Percentiles rank a stretch among this genome's conserved stretches.
Evolutionary conservation across 2,329 filamentous ascomycete species (phyloP).

Genomic region (Cryphonectria radicalis): DNA sequence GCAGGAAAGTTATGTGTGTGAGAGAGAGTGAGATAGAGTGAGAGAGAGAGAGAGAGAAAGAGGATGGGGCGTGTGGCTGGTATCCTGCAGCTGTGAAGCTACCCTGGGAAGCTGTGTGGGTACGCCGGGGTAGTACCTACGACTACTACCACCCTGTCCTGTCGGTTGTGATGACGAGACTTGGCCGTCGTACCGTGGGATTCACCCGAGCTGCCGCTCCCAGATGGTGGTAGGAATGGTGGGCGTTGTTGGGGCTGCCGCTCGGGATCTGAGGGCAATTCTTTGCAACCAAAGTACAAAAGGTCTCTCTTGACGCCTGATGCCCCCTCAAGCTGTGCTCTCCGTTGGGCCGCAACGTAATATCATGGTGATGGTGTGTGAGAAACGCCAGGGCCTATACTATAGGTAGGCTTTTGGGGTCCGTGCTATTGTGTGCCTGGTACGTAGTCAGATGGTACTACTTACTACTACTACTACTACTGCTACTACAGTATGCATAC

Average conservation of each 20-base stretch:
- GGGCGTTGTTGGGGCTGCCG: not conserved
- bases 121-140: slow-evolving; percentile 1
- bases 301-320: not conserved
- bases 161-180: not conserved
- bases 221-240: not conserved
- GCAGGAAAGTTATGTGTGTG: not conserved
- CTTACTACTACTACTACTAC: too few species aligned
- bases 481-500: not conserved
- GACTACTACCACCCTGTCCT: slow-evolving; percentile 1
- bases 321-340: not conserved
- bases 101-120: slow-evolving; percentile 1
- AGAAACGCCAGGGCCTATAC: not conserved
- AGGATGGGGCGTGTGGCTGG: slow-evolving; percentile 2
- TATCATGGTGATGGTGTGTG: not conserved
- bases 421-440: not conserved
- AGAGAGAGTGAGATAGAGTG: not conserved
- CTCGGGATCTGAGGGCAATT: not conserved
- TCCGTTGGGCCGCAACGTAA: not conserved
- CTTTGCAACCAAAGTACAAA: not conserved
- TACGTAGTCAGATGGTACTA: not conserved
- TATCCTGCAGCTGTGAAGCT: slow-evolving; percentile 12
- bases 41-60: not conserved
- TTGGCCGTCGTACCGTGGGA: not conserved
- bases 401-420: not conserved
- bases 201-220: not conserved